Evolutionary conservation across 257 asterid species (phyloP).

Genomic region (Verbena officinalis): DNA sequence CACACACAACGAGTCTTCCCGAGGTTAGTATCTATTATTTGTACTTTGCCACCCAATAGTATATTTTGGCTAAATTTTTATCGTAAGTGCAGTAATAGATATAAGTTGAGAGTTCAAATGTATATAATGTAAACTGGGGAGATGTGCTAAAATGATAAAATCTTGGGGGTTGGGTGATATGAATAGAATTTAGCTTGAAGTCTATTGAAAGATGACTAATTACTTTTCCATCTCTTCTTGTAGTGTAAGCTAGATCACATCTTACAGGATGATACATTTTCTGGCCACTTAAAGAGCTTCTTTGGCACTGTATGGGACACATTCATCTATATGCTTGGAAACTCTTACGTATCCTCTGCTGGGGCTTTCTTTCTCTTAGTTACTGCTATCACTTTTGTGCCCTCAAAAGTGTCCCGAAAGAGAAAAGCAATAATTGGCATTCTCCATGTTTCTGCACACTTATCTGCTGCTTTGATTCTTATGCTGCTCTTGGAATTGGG

Average conservation of each 20-base stretch:
- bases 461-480: conserved; percentile 87
- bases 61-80: too few species aligned
- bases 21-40: too few species aligned
- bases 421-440: conserved; percentile 68
- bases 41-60: too few species aligned
- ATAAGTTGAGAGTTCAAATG: too few species aligned
- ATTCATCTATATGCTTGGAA: conserved; percentile 71
- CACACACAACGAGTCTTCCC: too few species aligned
- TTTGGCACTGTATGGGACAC: conserved; percentile 85
- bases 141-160: too few species aligned
- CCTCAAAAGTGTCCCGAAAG: conserved; percentile 81
- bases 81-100: too few species aligned
- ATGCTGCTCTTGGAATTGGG: conserved; percentile 95
- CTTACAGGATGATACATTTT: conserved; percentile 76
- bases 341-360: conserved; percentile 72
- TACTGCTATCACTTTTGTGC: conserved; percentile 78
- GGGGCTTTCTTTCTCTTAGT: conserved; percentile 77
- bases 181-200: neutral
- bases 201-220: conserved; percentile 26
- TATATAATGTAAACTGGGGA: too few species aligned
- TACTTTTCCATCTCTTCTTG: conserved; percentile 31
- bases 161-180: neutral
- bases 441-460: conserved; percentile 92
- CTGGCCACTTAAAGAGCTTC: conserved; percentile 85
- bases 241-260: conserved; percentile 96